Evolutionary conservation across 495 filamentous ascomycete genomes (phyloP).

Genomic region (Thozetella sp.): DNA sequence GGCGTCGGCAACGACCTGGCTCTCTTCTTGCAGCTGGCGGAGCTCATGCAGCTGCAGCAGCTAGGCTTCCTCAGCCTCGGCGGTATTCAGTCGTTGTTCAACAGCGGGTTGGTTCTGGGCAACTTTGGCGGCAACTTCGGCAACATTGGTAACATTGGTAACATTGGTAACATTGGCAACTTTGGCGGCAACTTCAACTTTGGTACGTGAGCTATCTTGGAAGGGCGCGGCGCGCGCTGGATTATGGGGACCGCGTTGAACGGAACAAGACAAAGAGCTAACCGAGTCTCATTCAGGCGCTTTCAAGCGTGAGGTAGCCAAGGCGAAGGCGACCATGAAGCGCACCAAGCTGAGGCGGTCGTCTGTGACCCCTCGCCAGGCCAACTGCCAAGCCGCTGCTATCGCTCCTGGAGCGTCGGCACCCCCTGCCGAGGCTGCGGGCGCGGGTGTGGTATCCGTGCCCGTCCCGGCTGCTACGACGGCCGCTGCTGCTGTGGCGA

Average conservation of each 20-base stretch:
- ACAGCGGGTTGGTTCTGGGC: constrained; percentile 25
- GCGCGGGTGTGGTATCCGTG: too few relatives aligned
- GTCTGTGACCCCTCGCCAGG: constrained; percentile 2
- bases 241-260: too few relatives aligned
- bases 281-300: constrained; percentile 17
- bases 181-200: constrained; percentile 33
- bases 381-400: constrained; percentile 16
- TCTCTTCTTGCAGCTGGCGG: constrained; percentile 40
- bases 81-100: constrained; percentile 34
- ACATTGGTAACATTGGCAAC: constrained; percentile 26
- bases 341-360: constrained; percentile 19
- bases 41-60: constrained; percentile 38
- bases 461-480: constrained; percentile 5
- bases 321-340: constrained; percentile 25
- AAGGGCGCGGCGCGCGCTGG: too few relatives aligned
- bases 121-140: constrained; percentile 29
- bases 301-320: constrained; percentile 37
- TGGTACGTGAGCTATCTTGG: constrained; percentile 13
- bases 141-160: constrained; percentile 25
- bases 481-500: not conserved
- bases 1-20: constrained; percentile 35
- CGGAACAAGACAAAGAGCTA: too few relatives aligned
- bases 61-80: constrained; percentile 35
- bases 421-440: constrained; percentile 5
- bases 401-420: not conserved